Base-by-base conservation (phyloP, 768 basidiomycete genomes). In the Strobilomyces echinocephalus region DNA sequence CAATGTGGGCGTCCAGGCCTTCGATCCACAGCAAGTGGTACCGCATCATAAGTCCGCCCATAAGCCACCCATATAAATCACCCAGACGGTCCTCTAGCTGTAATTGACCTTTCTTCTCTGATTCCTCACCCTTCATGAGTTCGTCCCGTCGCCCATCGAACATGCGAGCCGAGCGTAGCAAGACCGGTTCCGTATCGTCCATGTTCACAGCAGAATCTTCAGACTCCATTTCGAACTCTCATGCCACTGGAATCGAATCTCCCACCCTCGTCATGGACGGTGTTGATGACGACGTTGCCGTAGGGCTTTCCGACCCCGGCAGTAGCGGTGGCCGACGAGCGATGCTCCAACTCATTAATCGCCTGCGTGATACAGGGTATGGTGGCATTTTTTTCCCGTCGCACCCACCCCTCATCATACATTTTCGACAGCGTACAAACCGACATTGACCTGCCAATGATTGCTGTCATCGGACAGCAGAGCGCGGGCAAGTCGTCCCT, bases 381-480 rank as follows among this genome's bases (percentile, higher is more conserved):
- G 70, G 21, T 12, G 70, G 21, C 7, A 5, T 14, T 41, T 33
- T 28, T 33, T 34, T 31, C 33, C 39, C 28, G 8, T 39, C 10
- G 10, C 20, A 26, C 18, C 16, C 20, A 20, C 11, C 35, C 11
- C 18, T 56, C 16, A 43, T 12, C 34, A 21, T 48, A 5, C 16
- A 5, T 15, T 21, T 18, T 52, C 10, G 2, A 5, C 41, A 88
- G 87, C 0, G 84, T 85, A 0, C 80, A 88, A 55, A 72, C 78
- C 14, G 84, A 89, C 49, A 80, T 91, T 10, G 85, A 88, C 59
- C 69, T 90, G 0, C 88, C 88, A 0, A 79, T 82, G 56, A 87
- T 90, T 31, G 83, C 81, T 0, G 88, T 88, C 40, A 78, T 88
- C 16, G 87, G 88, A 1, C 78, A 75, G 2, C 88, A 90, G 57